These are phyloP conservation scores for Thielaviopsis populi DNA, from an alignment of 2,329 filamentous ascomycete genomes.

Conservation along the genomic window DNA sequence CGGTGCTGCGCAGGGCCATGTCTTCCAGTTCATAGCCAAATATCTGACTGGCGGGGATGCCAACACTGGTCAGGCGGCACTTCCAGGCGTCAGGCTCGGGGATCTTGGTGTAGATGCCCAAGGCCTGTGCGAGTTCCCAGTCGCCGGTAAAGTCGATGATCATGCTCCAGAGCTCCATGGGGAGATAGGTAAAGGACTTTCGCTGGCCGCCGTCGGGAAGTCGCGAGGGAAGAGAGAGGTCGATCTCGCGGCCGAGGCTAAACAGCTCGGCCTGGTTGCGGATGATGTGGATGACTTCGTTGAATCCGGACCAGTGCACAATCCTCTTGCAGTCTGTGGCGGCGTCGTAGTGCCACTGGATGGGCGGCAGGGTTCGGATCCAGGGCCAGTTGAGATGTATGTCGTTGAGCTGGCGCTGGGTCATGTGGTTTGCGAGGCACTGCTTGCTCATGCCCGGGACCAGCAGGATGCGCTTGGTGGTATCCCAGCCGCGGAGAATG, in stretches of 20 bases:
- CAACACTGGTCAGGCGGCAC: constrained; percentile 42
- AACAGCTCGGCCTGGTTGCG: constrained; percentile 64
- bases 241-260: constrained; percentile 56
- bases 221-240: constrained; percentile 27
- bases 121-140: constrained; percentile 75
- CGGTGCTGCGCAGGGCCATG: constrained; percentile 59
- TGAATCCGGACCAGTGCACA: constrained; percentile 48
- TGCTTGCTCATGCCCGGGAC: constrained; percentile 78
- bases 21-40: constrained; percentile 73
- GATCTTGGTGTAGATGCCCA: constrained; percentile 68
- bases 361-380: constrained; percentile 66
- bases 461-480: constrained; percentile 68
- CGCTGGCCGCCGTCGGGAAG: constrained; percentile 26
- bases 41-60: constrained; percentile 23
- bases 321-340: constrained; percentile 34
- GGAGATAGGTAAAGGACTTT: constrained; percentile 36
- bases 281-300: constrained; percentile 57
- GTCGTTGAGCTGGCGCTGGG: constrained; percentile 73
- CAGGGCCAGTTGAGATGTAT: constrained; percentile 73
- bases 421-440: constrained; percentile 85
- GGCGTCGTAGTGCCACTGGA: constrained; percentile 65
- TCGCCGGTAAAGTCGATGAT: constrained; percentile 73
- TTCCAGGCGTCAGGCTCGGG: constrained; percentile 57
- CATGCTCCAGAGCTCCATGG: constrained; percentile 78
- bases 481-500: constrained; percentile 72